phyloP scores from a whole-genome alignment of 257 asterid genomes.

The Thymus mandschuricus region DNA sequence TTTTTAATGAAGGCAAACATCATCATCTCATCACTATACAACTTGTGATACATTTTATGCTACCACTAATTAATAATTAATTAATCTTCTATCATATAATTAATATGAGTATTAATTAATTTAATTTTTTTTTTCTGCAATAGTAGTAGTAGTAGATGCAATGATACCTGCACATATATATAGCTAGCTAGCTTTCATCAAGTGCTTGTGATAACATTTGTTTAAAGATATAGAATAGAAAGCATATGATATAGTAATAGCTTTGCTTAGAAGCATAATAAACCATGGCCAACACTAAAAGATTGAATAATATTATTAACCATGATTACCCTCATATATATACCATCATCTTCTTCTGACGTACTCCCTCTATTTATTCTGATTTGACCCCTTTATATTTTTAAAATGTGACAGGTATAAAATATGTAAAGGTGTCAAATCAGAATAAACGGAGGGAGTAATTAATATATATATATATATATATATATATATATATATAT shows the following conservation, averaged over 20 bases:
- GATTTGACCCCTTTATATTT: no score
- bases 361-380: no score
- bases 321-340: slow-evolving; percentile 38
- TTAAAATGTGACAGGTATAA: no score
- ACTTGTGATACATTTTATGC: neutral
- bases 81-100: no score
- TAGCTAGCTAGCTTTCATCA: slow-evolving; percentile 33
- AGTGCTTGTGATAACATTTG: slow-evolving; percentile 36
- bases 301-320: slow-evolving; percentile 31
- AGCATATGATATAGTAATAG: slow-evolving; percentile 21
- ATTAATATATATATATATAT: no score
- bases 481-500: no score
- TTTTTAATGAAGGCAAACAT: neutral
- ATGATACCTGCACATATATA: slow-evolving; percentile 21
- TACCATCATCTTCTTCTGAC: slow-evolving; percentile 17
- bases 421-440: no score
- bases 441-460: no score
- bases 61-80: neutral
- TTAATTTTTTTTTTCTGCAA: no score
- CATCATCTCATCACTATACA: neutral
- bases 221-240: slow-evolving; percentile 9
- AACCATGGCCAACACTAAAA: slow-evolving; percentile 46
- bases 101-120: no score
- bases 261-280: slow-evolving; percentile 82
- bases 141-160: slow-evolving; percentile 9